Percentiles rank a stretch among this genome's conserved stretches.
phyloP scores from a whole-genome alignment of 1,139 yeast species.

The Wickerhamomyces sp. region DNA sequence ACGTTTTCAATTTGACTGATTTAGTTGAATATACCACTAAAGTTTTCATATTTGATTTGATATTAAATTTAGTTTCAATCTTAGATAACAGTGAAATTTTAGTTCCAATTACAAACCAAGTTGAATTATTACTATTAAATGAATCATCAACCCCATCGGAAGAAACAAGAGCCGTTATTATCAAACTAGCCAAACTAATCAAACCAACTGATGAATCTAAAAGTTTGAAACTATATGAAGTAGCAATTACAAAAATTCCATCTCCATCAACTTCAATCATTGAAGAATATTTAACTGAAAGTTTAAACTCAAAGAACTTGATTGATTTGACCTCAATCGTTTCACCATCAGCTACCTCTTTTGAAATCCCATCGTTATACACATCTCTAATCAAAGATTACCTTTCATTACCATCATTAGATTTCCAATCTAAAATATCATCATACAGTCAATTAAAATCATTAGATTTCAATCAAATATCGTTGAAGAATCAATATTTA shows the following conservation, averaged over 20 bases:
- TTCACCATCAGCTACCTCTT: constrained; percentile 4
- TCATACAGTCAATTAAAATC: constrained; percentile 3
- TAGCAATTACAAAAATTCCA: constrained; percentile 4
- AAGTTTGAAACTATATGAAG: constrained; percentile 6
- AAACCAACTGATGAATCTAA: constrained; percentile 6
- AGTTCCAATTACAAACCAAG: constrained; percentile 10
- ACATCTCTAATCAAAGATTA: constrained; percentile 11
- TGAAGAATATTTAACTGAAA: constrained; percentile 11
- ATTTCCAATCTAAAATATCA: constrained; percentile 10
- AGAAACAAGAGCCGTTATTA: constrained; percentile 5
- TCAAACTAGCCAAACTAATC: constrained; percentile 8
- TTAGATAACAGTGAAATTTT: constrained; percentile 13
- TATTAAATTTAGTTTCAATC: constrained; percentile 13
- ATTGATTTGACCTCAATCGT: constrained; percentile 16
- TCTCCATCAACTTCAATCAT: constrained; percentile 9
- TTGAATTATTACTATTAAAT: not conserved
- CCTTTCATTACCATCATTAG: constrained; percentile 10
- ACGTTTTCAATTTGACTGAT: constrained; percentile 14
- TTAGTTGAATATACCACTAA: constrained; percentile 5
- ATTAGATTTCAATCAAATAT: constrained; percentile 9
- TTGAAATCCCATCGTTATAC: constrained; percentile 9
- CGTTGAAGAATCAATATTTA: constrained; percentile 16
- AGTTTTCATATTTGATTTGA: constrained; percentile 6
- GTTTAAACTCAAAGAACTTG: constrained; percentile 12
- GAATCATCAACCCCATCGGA: constrained; percentile 1